Percentiles rank a stretch among this genome's conserved stretches.
Evolutionary conservation across 768 basidiomycete species (phyloP).

Genomic region (Boletus pseudo-olivaceus): DNA sequence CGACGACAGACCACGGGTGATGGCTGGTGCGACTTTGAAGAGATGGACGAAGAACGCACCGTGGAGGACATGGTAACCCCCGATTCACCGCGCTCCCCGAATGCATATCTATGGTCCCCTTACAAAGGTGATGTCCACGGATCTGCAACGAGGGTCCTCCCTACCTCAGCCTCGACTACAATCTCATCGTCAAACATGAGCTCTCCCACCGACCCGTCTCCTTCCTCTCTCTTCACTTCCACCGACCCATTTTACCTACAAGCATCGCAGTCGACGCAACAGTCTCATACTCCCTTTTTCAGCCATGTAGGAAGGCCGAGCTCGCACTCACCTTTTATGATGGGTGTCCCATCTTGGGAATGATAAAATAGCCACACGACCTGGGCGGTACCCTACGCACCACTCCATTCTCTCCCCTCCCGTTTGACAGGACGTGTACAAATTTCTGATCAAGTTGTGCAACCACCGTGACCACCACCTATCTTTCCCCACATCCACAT

Average conservation of each 20-base stretch:
- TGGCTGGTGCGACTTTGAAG: constrained; percentile 32
- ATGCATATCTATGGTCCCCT: constrained; percentile 23
- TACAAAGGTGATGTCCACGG: constrained; percentile 15
- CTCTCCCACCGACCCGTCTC: constrained; percentile 22
- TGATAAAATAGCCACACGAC: background rate
- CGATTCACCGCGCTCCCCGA: constrained; percentile 30
- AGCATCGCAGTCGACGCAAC: constrained; percentile 36
- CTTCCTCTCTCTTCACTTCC: constrained; percentile 38
- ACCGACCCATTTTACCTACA: constrained; percentile 52
- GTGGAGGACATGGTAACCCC: constrained; percentile 44
- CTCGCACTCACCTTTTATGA: constrained; percentile 40
- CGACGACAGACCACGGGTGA: constrained; percentile 27
- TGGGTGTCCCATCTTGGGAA: constrained; percentile 28
- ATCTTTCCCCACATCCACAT: background rate
- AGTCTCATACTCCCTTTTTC: constrained; percentile 33
- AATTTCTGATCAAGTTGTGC: constrained; percentile 12
- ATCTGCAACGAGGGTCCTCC: constrained; percentile 19
- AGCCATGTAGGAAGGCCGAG: constrained; percentile 35
- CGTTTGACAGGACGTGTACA: constrained; percentile 6
- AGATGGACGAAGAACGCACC: constrained; percentile 42
- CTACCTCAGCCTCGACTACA: constrained; percentile 19
- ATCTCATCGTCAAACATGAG: constrained; percentile 9
- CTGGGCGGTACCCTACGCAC: background rate
- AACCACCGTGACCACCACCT: background rate
- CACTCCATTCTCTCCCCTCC: background rate